Evolutionary conservation across 2,329 filamentous ascomycete genomes (phyloP).

Genomic region (Venturia pyrina): DNA sequence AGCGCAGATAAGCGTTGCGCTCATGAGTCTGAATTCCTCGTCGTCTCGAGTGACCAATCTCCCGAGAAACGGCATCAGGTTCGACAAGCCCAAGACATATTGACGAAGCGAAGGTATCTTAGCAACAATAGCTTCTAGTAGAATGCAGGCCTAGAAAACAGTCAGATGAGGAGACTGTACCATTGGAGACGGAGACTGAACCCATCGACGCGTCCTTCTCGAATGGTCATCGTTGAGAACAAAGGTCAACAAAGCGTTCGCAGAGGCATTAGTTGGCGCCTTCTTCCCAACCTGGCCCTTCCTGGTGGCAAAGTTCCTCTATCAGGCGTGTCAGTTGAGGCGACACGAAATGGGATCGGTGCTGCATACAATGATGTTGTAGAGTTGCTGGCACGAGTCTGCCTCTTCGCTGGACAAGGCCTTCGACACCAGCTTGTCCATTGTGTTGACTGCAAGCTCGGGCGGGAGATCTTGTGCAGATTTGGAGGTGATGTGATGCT

Average conservation of each 20-base stretch:
- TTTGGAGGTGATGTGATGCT: background rate
- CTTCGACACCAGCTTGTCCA: conserved; percentile 5
- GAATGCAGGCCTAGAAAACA: background rate
- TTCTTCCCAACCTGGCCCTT: background rate
- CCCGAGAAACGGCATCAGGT: background rate
- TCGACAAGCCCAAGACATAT: conserved; percentile 1
- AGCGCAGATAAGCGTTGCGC: conserved; percentile 4
- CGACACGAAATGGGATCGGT: no score
- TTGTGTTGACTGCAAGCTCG: background rate
- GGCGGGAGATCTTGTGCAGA: background rate
- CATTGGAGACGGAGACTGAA: background rate
- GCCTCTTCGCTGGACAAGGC: background rate
- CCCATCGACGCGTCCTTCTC: conserved; percentile 7
- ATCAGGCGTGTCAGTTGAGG: background rate
- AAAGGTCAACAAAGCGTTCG: background rate
- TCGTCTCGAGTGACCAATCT: background rate
- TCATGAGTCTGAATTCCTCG: conserved; percentile 3
- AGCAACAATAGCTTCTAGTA: background rate
- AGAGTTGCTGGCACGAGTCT: conserved; percentile 1
- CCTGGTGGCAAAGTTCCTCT: background rate
- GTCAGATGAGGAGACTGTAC: background rate
- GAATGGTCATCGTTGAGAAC: background rate
- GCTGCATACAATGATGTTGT: conserved; percentile 1
- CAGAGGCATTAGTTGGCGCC: background rate
- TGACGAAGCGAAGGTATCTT: background rate